Percentiles rank a stretch among this genome's conserved stretches.
These are phyloP conservation scores for Penicillium lividum DNA, from an alignment of 495 filamentous ascomycete species.

Conservation along the genomic window DNA sequence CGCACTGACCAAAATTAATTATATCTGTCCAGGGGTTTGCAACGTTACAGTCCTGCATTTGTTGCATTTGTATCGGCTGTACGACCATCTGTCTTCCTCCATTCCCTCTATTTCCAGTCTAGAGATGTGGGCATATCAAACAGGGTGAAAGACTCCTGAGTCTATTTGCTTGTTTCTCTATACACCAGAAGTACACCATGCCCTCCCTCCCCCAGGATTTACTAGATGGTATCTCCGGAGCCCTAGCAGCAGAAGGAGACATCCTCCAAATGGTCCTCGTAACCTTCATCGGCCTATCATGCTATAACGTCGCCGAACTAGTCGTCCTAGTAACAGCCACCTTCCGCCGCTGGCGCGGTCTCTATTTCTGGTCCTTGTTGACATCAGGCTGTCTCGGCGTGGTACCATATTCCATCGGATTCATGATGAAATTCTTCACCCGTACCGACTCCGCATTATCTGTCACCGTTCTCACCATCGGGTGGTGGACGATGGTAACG, in stretches of 20 bases:
- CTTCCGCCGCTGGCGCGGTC: conserved; percentile 52
- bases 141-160: conserved; percentile 21
- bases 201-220: conserved; percentile 25
- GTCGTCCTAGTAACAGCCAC: conserved; percentile 50
- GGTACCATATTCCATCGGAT: conserved; percentile 53
- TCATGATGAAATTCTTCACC: conserved; percentile 54
- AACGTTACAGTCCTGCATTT: not conserved
- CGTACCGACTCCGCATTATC: conserved; percentile 33
- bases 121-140: conserved; percentile 27
- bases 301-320: conserved; percentile 54
- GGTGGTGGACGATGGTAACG: conserved; percentile 57
- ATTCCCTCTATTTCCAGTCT: not conserved
- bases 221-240: conserved; percentile 41
- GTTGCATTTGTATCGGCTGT: conserved; percentile 8
- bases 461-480: conserved; percentile 48
- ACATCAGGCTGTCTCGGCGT: conserved; percentile 45
- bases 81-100: not conserved
- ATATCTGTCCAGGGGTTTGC: not conserved
- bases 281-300: conserved; percentile 49
- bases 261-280: conserved; percentile 38
- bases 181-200: conserved; percentile 17
- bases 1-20: not conserved
- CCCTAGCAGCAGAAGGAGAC: conserved; percentile 28
- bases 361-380: conserved; percentile 57
- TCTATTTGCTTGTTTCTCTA: conserved; percentile 2